These are phyloP conservation scores for Glarea lozoyensis DNA, from an alignment of 495 filamentous ascomycete species.

Conservation along the genomic window DNA sequence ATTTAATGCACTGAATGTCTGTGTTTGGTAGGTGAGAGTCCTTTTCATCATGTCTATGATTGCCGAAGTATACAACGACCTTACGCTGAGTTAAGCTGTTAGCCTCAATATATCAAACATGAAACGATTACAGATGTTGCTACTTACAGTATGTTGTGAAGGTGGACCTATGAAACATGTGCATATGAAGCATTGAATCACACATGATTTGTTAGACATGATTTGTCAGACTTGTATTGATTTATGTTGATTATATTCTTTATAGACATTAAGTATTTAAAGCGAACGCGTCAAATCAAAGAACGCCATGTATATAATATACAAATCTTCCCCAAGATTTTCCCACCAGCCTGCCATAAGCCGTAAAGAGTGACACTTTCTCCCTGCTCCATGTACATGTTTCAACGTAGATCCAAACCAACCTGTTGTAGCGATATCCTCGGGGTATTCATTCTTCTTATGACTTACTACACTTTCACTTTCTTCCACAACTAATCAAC, in stretches of 20 bases:
- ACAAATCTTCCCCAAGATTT: neutral
- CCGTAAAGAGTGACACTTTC: no score
- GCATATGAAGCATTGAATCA: neutral
- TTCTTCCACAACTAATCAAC: neutral
- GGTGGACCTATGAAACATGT: no score
- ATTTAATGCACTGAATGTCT: no score
- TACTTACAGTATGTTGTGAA: no score
- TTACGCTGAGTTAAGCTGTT: no score
- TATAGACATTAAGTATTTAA: slow-evolving; percentile 6
- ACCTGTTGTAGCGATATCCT: neutral
- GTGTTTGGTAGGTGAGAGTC: no score
- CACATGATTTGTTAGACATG: neutral
- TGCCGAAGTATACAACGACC: no score
- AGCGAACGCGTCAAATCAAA: neutral
- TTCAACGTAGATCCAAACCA: neutral
- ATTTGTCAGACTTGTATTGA: neutral
- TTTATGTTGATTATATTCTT: neutral
- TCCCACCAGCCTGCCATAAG: neutral
- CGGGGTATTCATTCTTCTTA: slow-evolving; percentile 4
- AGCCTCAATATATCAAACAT: no score
- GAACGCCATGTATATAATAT: neutral
- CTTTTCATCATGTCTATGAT: no score
- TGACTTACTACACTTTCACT: neutral
- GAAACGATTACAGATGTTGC: no score
- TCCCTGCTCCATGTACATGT: no score